These are phyloP conservation scores for Trifolium subterraneum DNA, from an alignment of 306 rosid genomes.

Conservation along the genomic window DNA sequence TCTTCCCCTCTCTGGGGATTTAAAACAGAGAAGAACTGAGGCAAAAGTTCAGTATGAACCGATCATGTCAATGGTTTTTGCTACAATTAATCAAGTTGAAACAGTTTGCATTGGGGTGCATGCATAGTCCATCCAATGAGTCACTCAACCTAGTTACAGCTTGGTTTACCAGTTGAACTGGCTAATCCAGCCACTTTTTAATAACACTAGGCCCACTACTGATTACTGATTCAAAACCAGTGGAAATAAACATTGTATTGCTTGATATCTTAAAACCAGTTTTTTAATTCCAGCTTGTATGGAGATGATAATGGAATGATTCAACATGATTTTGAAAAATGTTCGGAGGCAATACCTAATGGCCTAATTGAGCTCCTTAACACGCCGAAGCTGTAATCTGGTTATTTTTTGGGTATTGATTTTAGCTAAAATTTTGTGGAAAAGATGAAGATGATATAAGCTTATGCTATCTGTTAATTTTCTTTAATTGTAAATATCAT, in stretches of 20 bases:
- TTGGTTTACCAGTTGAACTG: background rate
- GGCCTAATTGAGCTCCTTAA: conserved; percentile 10
- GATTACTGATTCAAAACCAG: background rate
- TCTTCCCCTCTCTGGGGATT: background rate
- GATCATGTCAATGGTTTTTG: background rate
- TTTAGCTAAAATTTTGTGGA: conserved; percentile 7
- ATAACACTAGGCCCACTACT: background rate
- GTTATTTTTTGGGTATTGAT: conserved; percentile 26
- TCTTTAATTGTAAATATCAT: conserved; percentile 31
- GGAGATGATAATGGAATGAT: conserved; percentile 6
- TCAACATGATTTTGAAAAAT: conserved; percentile 28
- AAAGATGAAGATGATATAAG: conserved; percentile 9
- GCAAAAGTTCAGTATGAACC: background rate
- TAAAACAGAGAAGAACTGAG: background rate
- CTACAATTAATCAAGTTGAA: background rate
- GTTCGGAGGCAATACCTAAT: conserved; percentile 25
- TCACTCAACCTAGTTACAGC: background rate
- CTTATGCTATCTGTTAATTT: conserved; percentile 26
- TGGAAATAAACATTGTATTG: background rate
- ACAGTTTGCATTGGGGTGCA: background rate
- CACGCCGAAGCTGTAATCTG: conserved; percentile 2
- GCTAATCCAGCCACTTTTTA: background rate
- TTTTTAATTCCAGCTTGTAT: too few relatives aligned
- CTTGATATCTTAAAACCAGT: background rate
- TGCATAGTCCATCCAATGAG: background rate